These are phyloP conservation scores for Pestalotiopsis sp. DNA, from an alignment of 2,329 filamentous ascomycete genomes.

Conservation along the genomic window DNA sequence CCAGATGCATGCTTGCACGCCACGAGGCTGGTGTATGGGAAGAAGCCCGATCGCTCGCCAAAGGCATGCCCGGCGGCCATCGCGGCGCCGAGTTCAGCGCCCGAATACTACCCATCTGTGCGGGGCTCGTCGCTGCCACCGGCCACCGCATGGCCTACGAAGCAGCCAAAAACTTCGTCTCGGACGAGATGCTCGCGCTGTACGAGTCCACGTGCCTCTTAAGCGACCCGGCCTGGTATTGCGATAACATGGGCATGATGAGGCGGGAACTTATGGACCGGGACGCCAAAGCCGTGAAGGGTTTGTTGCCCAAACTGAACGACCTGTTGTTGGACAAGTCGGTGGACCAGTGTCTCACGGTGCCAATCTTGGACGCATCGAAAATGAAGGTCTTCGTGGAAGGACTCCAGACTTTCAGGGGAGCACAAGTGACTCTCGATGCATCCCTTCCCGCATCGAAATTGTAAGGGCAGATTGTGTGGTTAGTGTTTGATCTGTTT, in stretches of 20 bases:
- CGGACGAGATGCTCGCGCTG: not conserved
- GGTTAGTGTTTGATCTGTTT: no score
- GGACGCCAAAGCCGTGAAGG: not conserved
- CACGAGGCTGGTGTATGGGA: not conserved
- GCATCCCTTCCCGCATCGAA: no score
- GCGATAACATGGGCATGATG: not conserved
- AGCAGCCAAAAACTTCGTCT: not conserved
- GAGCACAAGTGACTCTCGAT: no score
- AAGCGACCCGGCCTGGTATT: not conserved
- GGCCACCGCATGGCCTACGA: not conserved
- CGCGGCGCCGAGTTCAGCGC: not conserved
- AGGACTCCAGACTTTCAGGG: no score
- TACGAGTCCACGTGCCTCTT: not conserved
- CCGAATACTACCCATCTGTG: not conserved
- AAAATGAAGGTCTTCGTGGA: no score
- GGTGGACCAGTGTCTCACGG: no score
- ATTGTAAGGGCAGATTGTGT: no score
- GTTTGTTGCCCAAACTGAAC: no score
- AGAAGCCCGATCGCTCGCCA: not conserved
- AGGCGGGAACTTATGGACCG: not conserved
- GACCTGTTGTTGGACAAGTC: no score
- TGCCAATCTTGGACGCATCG: no score
- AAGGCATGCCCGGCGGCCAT: not conserved
- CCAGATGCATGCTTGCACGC: not conserved
- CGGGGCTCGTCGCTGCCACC: not conserved